Evolutionary conservation across 768 basidiomycete species (phyloP).

Genomic region (Agaricus sinodeliciosus): DNA sequence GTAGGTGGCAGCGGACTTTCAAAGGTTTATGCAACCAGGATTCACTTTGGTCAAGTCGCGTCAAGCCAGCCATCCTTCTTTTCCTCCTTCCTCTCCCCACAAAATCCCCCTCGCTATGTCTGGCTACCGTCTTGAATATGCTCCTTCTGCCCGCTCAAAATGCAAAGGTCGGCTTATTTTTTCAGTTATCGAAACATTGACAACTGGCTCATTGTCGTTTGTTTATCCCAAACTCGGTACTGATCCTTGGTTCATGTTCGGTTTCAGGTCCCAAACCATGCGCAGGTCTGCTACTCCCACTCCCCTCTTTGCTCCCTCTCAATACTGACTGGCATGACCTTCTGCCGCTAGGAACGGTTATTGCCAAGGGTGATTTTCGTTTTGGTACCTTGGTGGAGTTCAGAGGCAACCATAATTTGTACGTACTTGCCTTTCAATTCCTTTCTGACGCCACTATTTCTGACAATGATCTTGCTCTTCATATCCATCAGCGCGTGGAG

Average conservation of each 20-base stretch:
- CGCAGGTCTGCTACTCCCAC: constrained; percentile 36
- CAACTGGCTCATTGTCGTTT: constrained; percentile 15
- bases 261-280: constrained; percentile 71
- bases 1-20: constrained; percentile 39
- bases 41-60: constrained; percentile 23
- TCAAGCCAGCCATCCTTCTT: constrained; percentile 20
- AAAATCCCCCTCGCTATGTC: constrained; percentile 26
- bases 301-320: constrained; percentile 8
- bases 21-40: constrained; percentile 26
- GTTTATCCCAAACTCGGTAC: constrained; percentile 12
- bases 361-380: constrained; percentile 68
- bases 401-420: constrained; percentile 65
- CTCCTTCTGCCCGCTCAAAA: constrained; percentile 58
- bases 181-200: constrained; percentile 19
- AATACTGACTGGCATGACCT: background rate
- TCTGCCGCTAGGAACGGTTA: constrained; percentile 48
- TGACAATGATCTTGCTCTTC: constrained; percentile 1
- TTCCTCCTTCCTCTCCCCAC: constrained; percentile 19
- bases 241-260: constrained; percentile 11
- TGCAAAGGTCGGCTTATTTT: constrained; percentile 59
- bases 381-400: constrained; percentile 73
- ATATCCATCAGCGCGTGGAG: constrained; percentile 57
- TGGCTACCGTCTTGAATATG: constrained; percentile 79
- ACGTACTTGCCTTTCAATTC: constrained; percentile 18
- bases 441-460: background rate